Evolutionary conservation across 179 eudicot species (phyloP), one percentile per base, ranked within the genome.

Genomic region (Spinacia oleracea): DNA sequence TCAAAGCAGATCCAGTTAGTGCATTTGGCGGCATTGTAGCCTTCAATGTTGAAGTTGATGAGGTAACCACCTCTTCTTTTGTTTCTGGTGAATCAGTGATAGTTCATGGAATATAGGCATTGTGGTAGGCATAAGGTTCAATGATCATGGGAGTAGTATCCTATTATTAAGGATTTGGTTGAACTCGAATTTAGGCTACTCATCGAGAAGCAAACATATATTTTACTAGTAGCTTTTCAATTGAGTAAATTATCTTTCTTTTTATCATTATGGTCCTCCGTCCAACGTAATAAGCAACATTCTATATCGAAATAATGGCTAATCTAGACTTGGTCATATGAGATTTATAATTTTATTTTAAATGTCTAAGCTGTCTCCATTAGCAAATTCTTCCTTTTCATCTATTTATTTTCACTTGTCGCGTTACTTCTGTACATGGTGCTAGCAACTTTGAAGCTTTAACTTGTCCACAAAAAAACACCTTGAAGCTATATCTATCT

Each of bases 1-100:
- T 96, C 45, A 90, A 83, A 88, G 99, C 92, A 40, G 99, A 96
- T 78, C 99, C 99, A 82, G 94, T 93, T 56, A 96, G 99, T 81
- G 99, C 99, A 45, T 96, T 93, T 82, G 99, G 98, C 83, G 98
- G 99, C 77, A 96, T 96, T 78, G 99, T 96, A 53, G 99, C 98
- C 51, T 92, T 96, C 87, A 96, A 96, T 79, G 92, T 88, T 59
- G 98, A 90, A 88, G 91, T 93, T 72, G 93, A 91, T 80, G 98
- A 96, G 97, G 99, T 96, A 86, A 83, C 48, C 71, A 60, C 34
- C n/a, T n/a, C n/a, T 53, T 83, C 62, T 70, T 50, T 38, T 34
- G 46, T 23, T 59, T 4, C 69, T 0, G 34, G 12, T 62, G 16
- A 29, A 48, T 48, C 53, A 2, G 23, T 46, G 35, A 45, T 14